phyloP scores from a whole-genome alignment of 2,329 filamentous ascomycete genomes.

The Fusarium algeriense region DNA sequence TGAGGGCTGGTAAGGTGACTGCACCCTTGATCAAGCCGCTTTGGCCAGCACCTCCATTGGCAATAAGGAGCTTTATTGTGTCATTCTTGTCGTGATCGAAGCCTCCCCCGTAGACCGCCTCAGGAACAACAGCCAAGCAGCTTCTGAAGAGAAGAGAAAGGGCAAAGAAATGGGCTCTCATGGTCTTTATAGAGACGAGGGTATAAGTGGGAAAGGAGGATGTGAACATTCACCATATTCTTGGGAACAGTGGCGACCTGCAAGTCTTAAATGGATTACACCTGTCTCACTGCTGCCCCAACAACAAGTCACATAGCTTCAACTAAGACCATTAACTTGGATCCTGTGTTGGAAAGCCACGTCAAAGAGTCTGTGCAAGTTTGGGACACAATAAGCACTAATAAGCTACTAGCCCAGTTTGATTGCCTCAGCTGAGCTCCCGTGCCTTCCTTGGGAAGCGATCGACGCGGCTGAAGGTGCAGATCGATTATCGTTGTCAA shows the following conservation, averaged over 20 bases:
- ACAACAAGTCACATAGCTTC: neutral
- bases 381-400: neutral
- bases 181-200: neutral
- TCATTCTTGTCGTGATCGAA: conserved; percentile 18
- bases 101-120: conserved; percentile 41
- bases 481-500: neutral
- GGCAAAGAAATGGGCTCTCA: neutral
- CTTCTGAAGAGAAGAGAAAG: neutral
- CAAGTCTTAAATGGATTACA: too few relatives aligned
- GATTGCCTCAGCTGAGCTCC: too few relatives aligned
- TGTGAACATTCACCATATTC: too few relatives aligned
- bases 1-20: too few relatives aligned
- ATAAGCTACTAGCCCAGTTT: neutral
- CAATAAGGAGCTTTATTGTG: conserved; percentile 47
- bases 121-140: conserved; percentile 27
- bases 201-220: too few relatives aligned
- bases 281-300: neutral
- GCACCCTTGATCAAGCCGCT: conserved; percentile 53
- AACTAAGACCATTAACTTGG: neutral
- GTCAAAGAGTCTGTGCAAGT: neutral
- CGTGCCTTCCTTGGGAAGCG: neutral
- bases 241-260: too few relatives aligned
- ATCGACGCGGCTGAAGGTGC: neutral
- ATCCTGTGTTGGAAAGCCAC: neutral
- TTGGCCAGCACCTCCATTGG: conserved; percentile 55